These are phyloP conservation scores for Anisodus acutangulus DNA, from an alignment of 257 asterid species.

Conservation along the genomic window DNA sequence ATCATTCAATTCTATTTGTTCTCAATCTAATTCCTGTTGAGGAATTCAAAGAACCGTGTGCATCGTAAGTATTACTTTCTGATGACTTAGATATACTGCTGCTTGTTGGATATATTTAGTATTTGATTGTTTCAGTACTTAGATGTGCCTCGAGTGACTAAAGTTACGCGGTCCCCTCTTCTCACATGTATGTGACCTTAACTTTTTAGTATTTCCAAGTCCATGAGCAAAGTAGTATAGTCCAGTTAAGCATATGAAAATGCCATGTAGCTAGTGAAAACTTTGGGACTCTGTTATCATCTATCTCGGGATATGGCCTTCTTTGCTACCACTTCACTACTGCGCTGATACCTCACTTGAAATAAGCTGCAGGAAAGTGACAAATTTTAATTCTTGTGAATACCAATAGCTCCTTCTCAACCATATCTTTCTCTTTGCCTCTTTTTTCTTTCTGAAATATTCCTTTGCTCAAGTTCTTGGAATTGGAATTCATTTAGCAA, in stretches of 20 bases:
- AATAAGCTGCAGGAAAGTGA: constrained; percentile 10
- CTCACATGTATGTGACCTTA: background rate
- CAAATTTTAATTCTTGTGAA: background rate
- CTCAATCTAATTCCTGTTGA: constrained; percentile 13
- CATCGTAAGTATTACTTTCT: background rate
- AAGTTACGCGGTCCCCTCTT: background rate
- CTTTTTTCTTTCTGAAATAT: background rate
- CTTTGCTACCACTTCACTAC: background rate
- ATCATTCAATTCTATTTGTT: constrained; percentile 4
- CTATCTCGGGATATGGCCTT: background rate
- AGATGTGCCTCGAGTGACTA: constrained; percentile 10
- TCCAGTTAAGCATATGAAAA: constrained; percentile 5
- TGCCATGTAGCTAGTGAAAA: background rate
- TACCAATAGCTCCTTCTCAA: background rate
- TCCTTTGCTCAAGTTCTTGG: background rate
- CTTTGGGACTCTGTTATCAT: constrained; percentile 12
- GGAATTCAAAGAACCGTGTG: background rate
- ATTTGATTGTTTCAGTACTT: background rate
- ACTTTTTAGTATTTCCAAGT: background rate
- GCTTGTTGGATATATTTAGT: background rate
- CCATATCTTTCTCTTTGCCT: constrained; percentile 11
- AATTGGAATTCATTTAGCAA: constrained; percentile 1
- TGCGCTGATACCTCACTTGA: background rate
- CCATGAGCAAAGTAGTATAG: background rate
- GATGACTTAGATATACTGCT: background rate